Evolutionary conservation across 805 yeast species (phyloP).

Genomic region (Barnettozyma populi): DNA sequence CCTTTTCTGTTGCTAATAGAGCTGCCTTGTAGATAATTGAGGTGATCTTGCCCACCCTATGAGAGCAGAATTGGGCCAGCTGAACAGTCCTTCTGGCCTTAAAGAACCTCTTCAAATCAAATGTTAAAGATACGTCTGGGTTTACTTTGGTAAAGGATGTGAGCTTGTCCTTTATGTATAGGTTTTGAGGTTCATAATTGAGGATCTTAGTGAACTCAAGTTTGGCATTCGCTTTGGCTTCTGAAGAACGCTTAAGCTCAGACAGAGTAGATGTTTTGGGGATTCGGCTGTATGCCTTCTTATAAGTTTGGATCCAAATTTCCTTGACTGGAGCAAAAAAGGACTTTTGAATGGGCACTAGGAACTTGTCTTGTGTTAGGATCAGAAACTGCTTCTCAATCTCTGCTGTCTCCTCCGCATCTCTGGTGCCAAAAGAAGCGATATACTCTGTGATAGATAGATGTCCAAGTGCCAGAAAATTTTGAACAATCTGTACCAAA

Average conservation of each 20-base stretch:
- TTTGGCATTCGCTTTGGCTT: conserved; percentile 51
- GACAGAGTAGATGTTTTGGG: conserved; percentile 38
- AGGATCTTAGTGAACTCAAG: conserved; percentile 32
- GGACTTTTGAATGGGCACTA: conserved; percentile 40
- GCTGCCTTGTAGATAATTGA: conserved; percentile 58
- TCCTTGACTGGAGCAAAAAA: conserved; percentile 33
- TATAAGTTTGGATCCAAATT: conserved; percentile 36
- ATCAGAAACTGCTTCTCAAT: conserved; percentile 36
- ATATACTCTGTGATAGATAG: conserved; percentile 50
- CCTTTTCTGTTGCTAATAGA: conserved; percentile 52
- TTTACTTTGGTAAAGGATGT: conserved; percentile 40
- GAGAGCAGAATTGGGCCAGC: conserved; percentile 55
- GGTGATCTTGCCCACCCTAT: conserved; percentile 65
- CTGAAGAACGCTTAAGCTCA: conserved; percentile 51
- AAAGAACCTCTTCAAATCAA: conserved; percentile 62
- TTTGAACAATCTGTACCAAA: conserved; percentile 58
- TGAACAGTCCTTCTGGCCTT: conserved; percentile 62
- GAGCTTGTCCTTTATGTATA: conserved; percentile 28
- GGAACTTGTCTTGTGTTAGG: conserved; percentile 44
- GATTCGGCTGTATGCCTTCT: conserved; percentile 32
- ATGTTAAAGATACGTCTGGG: conserved; percentile 45
- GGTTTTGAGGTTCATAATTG: conserved; percentile 26
- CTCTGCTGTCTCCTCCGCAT: conserved; percentile 23
- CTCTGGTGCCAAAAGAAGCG: conserved; percentile 23
- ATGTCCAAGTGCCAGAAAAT: conserved; percentile 65